Percentiles rank a stretch among this genome's conserved stretches.
Conservation (phyloP, 129 eudicot genomes). For the Pittosporum tobira region DNA sequence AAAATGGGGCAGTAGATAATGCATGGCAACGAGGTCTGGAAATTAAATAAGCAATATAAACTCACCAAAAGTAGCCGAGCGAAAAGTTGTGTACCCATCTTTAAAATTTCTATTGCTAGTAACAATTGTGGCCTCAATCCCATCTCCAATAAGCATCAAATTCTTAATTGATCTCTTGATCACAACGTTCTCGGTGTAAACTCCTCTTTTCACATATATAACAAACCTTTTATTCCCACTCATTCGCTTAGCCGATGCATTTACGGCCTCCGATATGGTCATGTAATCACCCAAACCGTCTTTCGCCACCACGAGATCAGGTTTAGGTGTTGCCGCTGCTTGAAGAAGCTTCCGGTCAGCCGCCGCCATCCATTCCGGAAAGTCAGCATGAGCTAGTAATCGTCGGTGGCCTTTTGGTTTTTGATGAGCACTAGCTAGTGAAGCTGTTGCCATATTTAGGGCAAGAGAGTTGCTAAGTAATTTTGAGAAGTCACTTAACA, state of each 20-base stretch:
- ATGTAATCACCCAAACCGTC: conserved; percentile 56
- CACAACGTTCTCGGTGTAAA: conserved; percentile 44
- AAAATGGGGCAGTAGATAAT: too few relatives aligned
- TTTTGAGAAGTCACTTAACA: conserved; percentile 23
- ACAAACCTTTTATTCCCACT: conserved; percentile 32
- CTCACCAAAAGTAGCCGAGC: conserved; percentile 60
- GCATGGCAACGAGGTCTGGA: too few relatives aligned
- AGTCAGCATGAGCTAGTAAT: conserved; percentile 16
- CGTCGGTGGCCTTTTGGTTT: conserved; percentile 31
- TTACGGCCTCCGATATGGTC: conserved; percentile 47
- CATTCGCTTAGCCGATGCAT: conserved; percentile 24
- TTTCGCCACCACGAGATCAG: conserved; percentile 50
- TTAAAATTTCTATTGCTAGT: conserved; percentile 29
- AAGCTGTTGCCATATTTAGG: conserved; percentile 36
- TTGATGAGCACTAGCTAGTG: conserved; percentile 19
- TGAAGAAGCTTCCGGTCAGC: conserved; percentile 41
- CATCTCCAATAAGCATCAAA: conserved; percentile 52
- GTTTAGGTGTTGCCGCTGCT: conserved; percentile 16
- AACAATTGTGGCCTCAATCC: conserved; percentile 42
- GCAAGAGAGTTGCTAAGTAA: conserved; percentile 49
- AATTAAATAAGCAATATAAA: neutral
- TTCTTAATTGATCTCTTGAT: conserved; percentile 32
- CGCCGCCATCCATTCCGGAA: conserved; percentile 34
- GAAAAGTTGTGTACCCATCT: conserved; percentile 52
- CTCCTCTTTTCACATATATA: conserved; percentile 50